phyloP scores from a whole-genome alignment of 2,329 filamentous ascomycete genomes.

The Microcera coccophila region DNA sequence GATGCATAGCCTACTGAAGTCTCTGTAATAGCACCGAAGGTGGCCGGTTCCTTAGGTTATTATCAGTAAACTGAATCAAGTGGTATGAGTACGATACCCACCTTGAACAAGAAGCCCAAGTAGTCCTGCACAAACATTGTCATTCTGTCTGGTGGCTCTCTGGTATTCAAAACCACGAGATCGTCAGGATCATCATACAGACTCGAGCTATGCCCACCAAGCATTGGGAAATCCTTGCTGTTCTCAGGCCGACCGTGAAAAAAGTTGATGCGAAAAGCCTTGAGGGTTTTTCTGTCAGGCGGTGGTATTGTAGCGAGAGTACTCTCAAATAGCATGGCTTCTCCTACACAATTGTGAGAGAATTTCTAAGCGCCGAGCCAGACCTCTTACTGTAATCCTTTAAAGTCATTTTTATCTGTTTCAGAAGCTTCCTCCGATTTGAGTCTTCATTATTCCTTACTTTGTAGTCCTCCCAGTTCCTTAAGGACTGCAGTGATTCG shows the following conservation, averaged over 20 bases:
- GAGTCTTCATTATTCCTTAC: not conserved
- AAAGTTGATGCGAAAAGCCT: constrained; percentile 7
- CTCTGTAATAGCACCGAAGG: not conserved
- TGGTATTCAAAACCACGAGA: constrained; percentile 3
- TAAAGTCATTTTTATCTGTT: not conserved
- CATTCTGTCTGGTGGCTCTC: constrained; percentile 4
- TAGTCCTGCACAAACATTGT: constrained; percentile 8
- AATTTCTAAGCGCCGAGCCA: not conserved
- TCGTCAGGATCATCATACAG: constrained; percentile 9
- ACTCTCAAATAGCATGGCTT: constrained; percentile 9
- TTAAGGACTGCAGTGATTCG: not conserved
- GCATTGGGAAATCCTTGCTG: constrained; percentile 5
- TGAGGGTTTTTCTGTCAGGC: constrained; percentile 4
- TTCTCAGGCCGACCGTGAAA: constrained; percentile 5
- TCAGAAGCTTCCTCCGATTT: constrained; percentile 1
- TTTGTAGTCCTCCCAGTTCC: constrained; percentile 10
- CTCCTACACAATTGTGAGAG: not conserved
- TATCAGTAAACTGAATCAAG: too few species aligned
- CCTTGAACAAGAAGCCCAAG: constrained; percentile 7
- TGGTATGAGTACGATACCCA: not conserved
- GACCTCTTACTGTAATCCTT: constrained; percentile 3
- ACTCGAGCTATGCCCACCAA: constrained; percentile 3
- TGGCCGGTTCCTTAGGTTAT: not conserved
- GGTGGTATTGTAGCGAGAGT: constrained; percentile 7
- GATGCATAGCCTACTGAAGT: constrained; percentile 4